phyloP scores from a whole-genome alignment of 2,329 filamentous ascomycete genomes.

The Camillea tinctor region DNA sequence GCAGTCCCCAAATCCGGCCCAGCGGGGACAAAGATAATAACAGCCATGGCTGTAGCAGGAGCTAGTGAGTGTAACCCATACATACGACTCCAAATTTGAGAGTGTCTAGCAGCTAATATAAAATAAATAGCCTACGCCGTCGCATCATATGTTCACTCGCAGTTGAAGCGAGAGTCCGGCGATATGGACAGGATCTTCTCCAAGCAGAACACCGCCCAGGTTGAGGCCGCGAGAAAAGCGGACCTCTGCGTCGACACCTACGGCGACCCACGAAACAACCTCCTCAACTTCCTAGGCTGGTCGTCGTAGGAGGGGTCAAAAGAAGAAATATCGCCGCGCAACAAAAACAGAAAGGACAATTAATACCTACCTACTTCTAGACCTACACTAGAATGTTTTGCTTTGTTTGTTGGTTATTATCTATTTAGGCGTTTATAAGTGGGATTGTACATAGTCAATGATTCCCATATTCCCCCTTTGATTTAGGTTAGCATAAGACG shows the following conservation, averaged over 20 bases:
- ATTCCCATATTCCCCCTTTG: background rate
- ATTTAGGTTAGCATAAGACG: too few species aligned
- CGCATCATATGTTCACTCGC: slow-evolving; percentile 22
- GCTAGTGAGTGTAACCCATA: slow-evolving; percentile 10
- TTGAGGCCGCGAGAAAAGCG: slow-evolving; percentile 24
- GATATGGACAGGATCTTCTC: slow-evolving; percentile 30
- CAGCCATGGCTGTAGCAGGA: slow-evolving; percentile 15
- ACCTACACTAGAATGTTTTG: background rate
- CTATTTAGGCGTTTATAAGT: background rate
- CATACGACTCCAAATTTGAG: background rate
- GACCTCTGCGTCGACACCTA: slow-evolving; percentile 25
- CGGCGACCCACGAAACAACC: slow-evolving; percentile 32
- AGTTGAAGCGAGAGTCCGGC: slow-evolving; percentile 20
- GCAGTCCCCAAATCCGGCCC: slow-evolving; percentile 17
- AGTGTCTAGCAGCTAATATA: background rate
- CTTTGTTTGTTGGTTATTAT: background rate
- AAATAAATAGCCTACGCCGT: slow-evolving; percentile 18
- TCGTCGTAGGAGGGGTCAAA: slow-evolving; percentile 1
- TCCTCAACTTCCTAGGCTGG: slow-evolving; percentile 33
- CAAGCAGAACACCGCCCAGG: slow-evolving; percentile 33
- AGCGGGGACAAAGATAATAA: slow-evolving; percentile 20
- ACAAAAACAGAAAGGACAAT: background rate
- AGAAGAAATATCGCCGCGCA: too few species aligned
- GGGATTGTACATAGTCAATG: background rate
- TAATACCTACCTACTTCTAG: background rate